Evolutionary conservation across 2,329 filamentous ascomycete genomes (phyloP), one percentile per base, ranked within the genome.

Genomic region (Verticillium dahliae): DNA sequence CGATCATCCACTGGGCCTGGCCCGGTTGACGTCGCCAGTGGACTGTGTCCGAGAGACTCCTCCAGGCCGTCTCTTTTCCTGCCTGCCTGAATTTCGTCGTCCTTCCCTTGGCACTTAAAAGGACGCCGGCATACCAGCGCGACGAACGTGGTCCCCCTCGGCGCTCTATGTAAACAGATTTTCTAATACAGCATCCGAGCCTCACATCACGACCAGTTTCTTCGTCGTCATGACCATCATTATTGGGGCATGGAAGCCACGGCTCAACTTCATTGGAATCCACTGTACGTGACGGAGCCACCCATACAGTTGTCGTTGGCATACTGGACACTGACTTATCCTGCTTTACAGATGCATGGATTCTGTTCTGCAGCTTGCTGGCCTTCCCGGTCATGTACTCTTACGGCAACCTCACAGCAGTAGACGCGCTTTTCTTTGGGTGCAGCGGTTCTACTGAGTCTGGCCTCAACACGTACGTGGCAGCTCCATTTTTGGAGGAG

Each of bases 351-450:
- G 41, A 50, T 50, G 41, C 41, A n/a, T 50, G 41, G 41, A 50
- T 50, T n/a, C 10, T 50, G 6, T 10, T 27, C 9, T 50, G 41
- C n/a, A 50, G 41, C 41, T 18, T 50, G 41, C 22, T 18, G 22
- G 41, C 41, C n/a, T 50, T 50, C 11, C 41, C 41, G 22, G 41
- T 50, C 10, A 35, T 63, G 18, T 59, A 54, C 18, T 39, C 59
- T 2, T 59, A 61, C n/a, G 75, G 76, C 34, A 80, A 79, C 60
- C 56, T 80, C 6, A 63, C 65, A 3, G 76, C 75, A 0, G 70
- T 82, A 22, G 80, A 84, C 70, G 75, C 78, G 27, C 81, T 78
- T 67, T 80, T 82, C 69, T 79, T 82, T 41, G 79, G 80, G 15
- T 75, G 74, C 62, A 82, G 80, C 66, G 74, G 75, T 1, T 77